Conservation (phyloP, 805 yeast species). For the Yarrowia phangngaensis region DNA sequence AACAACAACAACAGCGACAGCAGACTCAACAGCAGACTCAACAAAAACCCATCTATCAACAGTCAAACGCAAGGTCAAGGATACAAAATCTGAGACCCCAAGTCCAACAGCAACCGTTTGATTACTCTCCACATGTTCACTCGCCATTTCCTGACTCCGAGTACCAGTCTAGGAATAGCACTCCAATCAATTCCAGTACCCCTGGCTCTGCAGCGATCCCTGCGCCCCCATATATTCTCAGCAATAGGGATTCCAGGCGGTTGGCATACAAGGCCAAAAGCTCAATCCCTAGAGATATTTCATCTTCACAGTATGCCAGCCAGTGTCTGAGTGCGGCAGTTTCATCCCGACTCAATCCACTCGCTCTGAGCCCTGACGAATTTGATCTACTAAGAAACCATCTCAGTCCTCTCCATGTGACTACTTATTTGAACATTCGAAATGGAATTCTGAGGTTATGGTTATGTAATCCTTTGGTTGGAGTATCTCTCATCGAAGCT, state of each 20-base stretch:
- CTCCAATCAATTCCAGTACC: constrained; percentile 3
- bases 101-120: constrained; percentile 22
- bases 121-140: constrained; percentile 20
- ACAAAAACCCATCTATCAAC: constrained; percentile 17
- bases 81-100: constrained; percentile 16
- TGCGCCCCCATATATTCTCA: constrained; percentile 32
- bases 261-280: constrained; percentile 40
- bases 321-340: constrained; percentile 44
- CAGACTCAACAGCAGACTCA: too few species aligned
- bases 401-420: constrained; percentile 41
- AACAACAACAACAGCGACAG: constrained; percentile 2
- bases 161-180: constrained; percentile 22
- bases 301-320: constrained; percentile 39
- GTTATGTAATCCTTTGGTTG: constrained; percentile 44
- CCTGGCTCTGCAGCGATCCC: constrained; percentile 30
- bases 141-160: constrained; percentile 25
- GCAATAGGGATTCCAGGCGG: constrained; percentile 28
- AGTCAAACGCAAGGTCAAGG: constrained; percentile 21
- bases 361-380: constrained; percentile 40
- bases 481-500: constrained; percentile 44
- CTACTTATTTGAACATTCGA: constrained; percentile 44
- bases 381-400: constrained; percentile 39
- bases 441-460: constrained; percentile 44
- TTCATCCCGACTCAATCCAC: constrained; percentile 43
- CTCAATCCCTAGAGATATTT: constrained; percentile 42